These are phyloP conservation scores for Aspergillus asperescens DNA, from an alignment of 495 filamentous ascomycete genomes.

Conservation along the genomic window DNA sequence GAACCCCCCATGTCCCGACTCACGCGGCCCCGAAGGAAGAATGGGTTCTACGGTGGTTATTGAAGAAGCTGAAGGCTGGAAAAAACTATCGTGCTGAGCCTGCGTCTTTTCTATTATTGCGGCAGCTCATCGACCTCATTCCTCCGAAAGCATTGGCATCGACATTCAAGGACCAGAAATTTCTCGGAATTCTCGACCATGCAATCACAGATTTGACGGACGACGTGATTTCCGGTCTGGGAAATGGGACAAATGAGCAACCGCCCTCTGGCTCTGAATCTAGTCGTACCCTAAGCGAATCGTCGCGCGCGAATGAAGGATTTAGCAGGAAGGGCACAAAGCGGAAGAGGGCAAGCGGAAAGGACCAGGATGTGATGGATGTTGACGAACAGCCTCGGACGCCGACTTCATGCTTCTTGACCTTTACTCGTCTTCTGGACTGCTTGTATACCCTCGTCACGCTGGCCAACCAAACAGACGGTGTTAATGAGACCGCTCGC, in stretches of 20 bases:
- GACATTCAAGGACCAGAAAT: conserved; percentile 47
- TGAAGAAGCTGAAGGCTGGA: conserved; percentile 51
- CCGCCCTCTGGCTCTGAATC: conserved; percentile 32
- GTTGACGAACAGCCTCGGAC: conserved; percentile 33
- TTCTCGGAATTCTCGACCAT: conserved; percentile 40
- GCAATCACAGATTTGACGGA: conserved; percentile 36
- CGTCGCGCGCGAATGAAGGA: conserved; percentile 22
- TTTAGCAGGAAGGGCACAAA: conserved; percentile 43
- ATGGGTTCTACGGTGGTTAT: conserved; percentile 63
- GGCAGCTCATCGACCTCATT: conserved; percentile 42
- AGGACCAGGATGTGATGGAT: conserved; percentile 34
- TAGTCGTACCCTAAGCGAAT: conserved; percentile 38
- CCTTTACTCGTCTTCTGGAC: conserved; percentile 37
- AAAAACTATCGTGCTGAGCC: conserved; percentile 42
- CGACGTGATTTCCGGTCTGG: conserved; percentile 30
- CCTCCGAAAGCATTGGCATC: conserved; percentile 43
- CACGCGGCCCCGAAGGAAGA: conserved; percentile 50
- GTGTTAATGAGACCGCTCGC: conserved; percentile 35
- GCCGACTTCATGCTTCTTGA: conserved; percentile 35
- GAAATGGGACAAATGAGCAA: conserved; percentile 21
- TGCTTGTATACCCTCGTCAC: conserved; percentile 33
- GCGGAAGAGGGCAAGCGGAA: conserved; percentile 34
- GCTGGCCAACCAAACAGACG: conserved; percentile 25
- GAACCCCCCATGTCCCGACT: conserved; percentile 21
- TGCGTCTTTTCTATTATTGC: conserved; percentile 45